Conservation (phyloP, 768 basidiomycete genomes). For the Lactarius hatsudake region DNA sequence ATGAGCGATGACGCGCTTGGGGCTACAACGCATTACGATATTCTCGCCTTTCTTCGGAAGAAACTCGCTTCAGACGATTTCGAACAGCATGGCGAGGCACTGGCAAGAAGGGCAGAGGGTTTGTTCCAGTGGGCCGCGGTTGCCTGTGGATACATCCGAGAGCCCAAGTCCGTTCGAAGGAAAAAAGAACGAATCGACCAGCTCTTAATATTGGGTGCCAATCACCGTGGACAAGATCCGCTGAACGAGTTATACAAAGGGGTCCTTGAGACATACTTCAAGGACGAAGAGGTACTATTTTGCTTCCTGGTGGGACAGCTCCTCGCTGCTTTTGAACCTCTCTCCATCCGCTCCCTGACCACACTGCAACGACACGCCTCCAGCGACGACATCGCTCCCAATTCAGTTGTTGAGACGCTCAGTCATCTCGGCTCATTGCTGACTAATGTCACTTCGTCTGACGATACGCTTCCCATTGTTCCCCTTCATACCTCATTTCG, state of each 20-base stretch:
- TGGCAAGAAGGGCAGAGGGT: background rate
- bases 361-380: background rate
- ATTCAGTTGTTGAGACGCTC: background rate
- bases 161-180: background rate
- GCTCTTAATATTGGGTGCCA: background rate
- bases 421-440: constrained; percentile 1
- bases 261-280: background rate
- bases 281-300: background rate
- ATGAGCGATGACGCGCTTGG: background rate
- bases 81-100: background rate
- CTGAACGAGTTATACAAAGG: background rate
- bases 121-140: background rate
- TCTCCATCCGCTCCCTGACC: constrained; percentile 2
- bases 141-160: background rate
- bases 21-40: background rate
- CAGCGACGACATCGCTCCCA: background rate
- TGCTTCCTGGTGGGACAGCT: constrained; percentile 6
- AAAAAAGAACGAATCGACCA: background rate
- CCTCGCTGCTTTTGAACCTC: background rate
- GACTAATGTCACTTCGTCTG: constrained; percentile 3
- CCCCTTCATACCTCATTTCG: background rate
- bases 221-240: background rate
- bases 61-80: background rate
- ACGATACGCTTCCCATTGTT: background rate
- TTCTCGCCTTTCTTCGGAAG: background rate